phyloP scores from a whole-genome alignment of 2,329 filamentous ascomycete genomes.

The Rhynchosporium secalis region DNA sequence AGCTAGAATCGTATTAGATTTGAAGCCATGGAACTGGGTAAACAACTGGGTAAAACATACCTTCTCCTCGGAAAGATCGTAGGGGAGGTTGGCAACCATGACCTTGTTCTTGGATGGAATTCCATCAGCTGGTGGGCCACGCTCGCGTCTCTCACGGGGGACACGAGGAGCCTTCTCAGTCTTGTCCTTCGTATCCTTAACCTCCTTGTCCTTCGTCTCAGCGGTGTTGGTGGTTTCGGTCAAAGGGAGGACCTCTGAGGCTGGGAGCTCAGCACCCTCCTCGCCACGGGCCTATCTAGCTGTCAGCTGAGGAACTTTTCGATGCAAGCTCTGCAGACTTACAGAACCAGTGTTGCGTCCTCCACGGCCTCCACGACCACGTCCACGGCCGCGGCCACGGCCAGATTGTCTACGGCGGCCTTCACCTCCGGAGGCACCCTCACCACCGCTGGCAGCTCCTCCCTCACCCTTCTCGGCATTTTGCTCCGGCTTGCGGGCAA shows the following conservation, averaged over 20 bases:
- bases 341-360: conserved; percentile 63
- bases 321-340: conserved; percentile 45
- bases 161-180: conserved; percentile 45
- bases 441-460: conserved; percentile 68
- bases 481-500: conserved; percentile 94
- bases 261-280: conserved; percentile 48
- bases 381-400: conserved; percentile 66
- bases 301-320: conserved; percentile 24
- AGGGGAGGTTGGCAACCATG: conserved; percentile 99
- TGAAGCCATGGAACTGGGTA: conserved; percentile 11
- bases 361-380: conserved; percentile 66
- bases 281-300: conserved; percentile 33
- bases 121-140: conserved; percentile 94
- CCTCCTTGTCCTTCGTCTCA: conserved; percentile 49
- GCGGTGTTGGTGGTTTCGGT: conserved; percentile 62
- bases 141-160: conserved; percentile 69
- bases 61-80: conserved; percentile 97
- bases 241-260: conserved; percentile 56
- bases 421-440: conserved; percentile 66
- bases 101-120: conserved; percentile 99
- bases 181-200: conserved; percentile 46
- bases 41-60: conserved; percentile 50
- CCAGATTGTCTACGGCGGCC: conserved; percentile 63
- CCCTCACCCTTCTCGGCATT: conserved; percentile 74
- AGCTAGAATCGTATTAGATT: conserved; percentile 58